A percentile compares a stretch with the other conserved stretches of the same genome.
These are phyloP conservation scores for Ceratocystis lukuohia DNA, from an alignment of 2,329 filamentous ascomycete species.

Conservation along the genomic window DNA sequence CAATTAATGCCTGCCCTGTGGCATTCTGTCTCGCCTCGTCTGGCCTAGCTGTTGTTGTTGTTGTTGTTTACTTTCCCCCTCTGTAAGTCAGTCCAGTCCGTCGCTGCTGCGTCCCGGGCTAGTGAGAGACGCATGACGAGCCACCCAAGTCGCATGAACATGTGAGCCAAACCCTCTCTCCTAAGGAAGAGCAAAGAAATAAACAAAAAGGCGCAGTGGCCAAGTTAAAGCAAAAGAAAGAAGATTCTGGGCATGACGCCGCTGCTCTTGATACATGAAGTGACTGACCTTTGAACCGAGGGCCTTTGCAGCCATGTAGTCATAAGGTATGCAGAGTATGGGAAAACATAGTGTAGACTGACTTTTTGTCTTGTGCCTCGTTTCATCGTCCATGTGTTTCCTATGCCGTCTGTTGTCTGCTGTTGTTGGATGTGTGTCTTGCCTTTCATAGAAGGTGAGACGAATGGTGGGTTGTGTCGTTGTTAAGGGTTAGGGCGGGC, in stretches of 20 bases:
- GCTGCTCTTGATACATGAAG: neutral
- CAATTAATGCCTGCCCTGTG: neutral
- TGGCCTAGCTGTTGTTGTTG: neutral
- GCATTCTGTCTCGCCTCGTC: neutral
- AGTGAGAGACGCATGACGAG: neutral
- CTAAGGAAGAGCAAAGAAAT: neutral
- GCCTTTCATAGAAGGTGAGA: neutral
- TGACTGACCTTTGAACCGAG: neutral
- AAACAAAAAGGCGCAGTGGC: conserved; percentile 1
- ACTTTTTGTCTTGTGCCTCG: neutral
- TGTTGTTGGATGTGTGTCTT: neutral
- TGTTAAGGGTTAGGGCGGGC: neutral
- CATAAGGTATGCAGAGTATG: neutral
- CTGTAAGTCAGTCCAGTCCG: neutral
- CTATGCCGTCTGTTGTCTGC: neutral
- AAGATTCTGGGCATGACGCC: too few species aligned
- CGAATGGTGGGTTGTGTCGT: neutral
- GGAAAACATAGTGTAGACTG: too few species aligned
- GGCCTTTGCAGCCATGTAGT: neutral
- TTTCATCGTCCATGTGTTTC: neutral
- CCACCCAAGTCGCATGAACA: neutral
- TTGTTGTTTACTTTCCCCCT: neutral
- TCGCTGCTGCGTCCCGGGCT: neutral
- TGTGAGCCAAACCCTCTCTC: neutral
- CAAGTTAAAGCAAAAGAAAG: neutral